Percentiles rank a stretch among this genome's conserved stretches.
These are phyloP conservation scores for Chrysosporium keratinophilum DNA, from an alignment of 2,329 filamentous ascomycete species.

Conservation along the genomic window DNA sequence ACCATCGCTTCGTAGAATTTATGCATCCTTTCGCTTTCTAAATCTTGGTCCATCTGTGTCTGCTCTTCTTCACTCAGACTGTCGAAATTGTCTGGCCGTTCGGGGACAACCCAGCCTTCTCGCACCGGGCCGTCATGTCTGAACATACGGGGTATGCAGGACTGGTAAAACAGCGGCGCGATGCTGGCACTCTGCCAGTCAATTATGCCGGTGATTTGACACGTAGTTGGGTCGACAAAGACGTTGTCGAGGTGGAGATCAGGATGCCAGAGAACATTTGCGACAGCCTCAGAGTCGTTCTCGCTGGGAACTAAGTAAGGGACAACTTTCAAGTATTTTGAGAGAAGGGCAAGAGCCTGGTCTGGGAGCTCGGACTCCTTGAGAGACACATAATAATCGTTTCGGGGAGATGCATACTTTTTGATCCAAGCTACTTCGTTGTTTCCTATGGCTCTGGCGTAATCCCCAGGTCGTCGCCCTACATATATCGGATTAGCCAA, in stretches of 20 bases:
- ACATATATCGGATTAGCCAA: not conserved
- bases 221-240: constrained; percentile 1
- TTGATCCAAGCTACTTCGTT: not conserved
- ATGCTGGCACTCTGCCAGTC: constrained; percentile 9
- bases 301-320: not conserved
- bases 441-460: not conserved
- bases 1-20: constrained; percentile 30
- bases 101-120: constrained; percentile 23
- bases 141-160: constrained; percentile 24
- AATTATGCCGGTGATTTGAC: constrained; percentile 9
- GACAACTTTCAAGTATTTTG: not conserved
- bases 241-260: constrained; percentile 14
- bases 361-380: constrained; percentile 1
- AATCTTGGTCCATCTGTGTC: constrained; percentile 20
- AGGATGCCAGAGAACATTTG: constrained; percentile 8
- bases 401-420: not conserved
- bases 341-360: not conserved
- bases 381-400: constrained; percentile 3
- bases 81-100: constrained; percentile 24
- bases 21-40: constrained; percentile 27
- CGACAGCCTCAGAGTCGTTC: not conserved
- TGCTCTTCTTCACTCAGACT: constrained; percentile 21
- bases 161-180: constrained; percentile 24
- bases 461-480: not conserved
- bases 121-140: constrained; percentile 22